Evolutionary conservation across 352 stramenopile genomes (phyloP).

Genomic region (Globisporangium recalcitrans): DNA sequence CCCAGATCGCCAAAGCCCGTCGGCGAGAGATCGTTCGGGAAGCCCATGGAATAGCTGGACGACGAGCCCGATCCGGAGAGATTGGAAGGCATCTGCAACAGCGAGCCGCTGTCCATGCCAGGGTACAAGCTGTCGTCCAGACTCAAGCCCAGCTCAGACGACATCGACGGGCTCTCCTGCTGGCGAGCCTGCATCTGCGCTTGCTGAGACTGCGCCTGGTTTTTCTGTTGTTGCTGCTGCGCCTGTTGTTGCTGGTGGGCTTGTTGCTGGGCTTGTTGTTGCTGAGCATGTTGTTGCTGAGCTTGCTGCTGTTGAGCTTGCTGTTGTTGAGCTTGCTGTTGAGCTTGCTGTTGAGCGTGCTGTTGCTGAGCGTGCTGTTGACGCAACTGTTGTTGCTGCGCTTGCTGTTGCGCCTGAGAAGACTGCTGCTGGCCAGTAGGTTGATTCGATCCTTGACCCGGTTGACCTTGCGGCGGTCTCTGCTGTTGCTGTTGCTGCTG

Average conservation of each 20-base stretch:
- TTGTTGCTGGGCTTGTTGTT: slow-evolving; percentile 21
- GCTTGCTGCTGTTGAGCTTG: slow-evolving; percentile 8
- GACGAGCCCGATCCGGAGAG: slow-evolving; percentile 28
- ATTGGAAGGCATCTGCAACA: slow-evolving; percentile 56
- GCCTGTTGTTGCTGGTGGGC: slow-evolving; percentile 23
- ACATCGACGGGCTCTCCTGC: slow-evolving; percentile 44
- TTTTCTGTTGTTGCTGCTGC: slow-evolving; percentile 21
- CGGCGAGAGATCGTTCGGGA: slow-evolving; percentile 55
- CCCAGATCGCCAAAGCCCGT: slow-evolving; percentile 65
- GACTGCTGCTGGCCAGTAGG: slow-evolving; percentile 27
- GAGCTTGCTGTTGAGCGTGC: slow-evolving; percentile 14
- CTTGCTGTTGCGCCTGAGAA: slow-evolving; percentile 11
- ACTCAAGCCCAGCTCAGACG: slow-evolving; percentile 37
- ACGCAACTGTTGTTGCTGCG: slow-evolving; percentile 12
- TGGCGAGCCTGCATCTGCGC: slow-evolving; percentile 16
- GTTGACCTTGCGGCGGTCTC: slow-evolving; percentile 19
- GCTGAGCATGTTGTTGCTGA: slow-evolving; percentile 16
- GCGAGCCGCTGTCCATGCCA: slow-evolving; percentile 40
- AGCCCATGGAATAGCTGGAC: slow-evolving; percentile 49
- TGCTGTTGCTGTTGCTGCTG: slow-evolving; percentile 7
- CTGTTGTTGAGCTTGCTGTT: slow-evolving; percentile 16
- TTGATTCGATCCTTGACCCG: slow-evolving; percentile 15
- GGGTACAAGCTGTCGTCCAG: slow-evolving; percentile 59
- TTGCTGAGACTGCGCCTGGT: neutral
- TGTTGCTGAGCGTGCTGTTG: slow-evolving; percentile 23